phyloP scores from a whole-genome alignment of 768 basidiomycete species.

The Arthromyces matolae region DNA sequence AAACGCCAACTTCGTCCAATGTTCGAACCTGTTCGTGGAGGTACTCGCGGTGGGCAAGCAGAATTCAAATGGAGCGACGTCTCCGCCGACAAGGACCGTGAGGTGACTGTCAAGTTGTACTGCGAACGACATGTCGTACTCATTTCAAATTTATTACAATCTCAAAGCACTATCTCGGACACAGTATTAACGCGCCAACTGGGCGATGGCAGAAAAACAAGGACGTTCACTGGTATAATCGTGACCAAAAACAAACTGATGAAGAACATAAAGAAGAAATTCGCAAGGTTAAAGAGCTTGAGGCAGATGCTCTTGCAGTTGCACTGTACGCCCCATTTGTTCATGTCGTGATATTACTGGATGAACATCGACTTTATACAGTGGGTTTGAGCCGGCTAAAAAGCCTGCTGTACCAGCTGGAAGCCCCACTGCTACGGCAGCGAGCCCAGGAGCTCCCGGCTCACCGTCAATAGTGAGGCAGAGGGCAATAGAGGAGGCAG shows the following conservation, averaged over 20 bases:
- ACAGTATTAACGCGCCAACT: slow-evolving; percentile 91
- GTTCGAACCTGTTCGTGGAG: slow-evolving; percentile 85
- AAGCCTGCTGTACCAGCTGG: slow-evolving; percentile 28
- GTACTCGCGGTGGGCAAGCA: slow-evolving; percentile 88
- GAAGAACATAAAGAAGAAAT: slow-evolving; percentile 69
- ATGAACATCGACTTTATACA: slow-evolving; percentile 25
- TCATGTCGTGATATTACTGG: background rate
- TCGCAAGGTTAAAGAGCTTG: slow-evolving; percentile 75
- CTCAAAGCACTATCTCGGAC: slow-evolving; percentile 88
- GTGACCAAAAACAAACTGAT: slow-evolving; percentile 47
- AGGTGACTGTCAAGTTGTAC: too few species aligned
- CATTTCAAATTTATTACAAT: background rate
- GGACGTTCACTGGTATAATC: slow-evolving; percentile 92
- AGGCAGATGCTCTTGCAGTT: slow-evolving; percentile 81
- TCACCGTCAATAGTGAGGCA: slow-evolving; percentile 9
- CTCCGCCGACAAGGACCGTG: slow-evolving; percentile 89
- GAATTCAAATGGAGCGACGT: slow-evolving; percentile 92
- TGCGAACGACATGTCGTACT: too few species aligned
- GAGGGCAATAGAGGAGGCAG: slow-evolving; percentile 16
- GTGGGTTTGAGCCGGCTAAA: slow-evolving; percentile 67
- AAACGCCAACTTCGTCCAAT: slow-evolving; percentile 30
- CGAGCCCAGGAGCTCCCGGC: background rate
- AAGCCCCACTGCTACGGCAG: slow-evolving; percentile 15
- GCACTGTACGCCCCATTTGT: slow-evolving; percentile 63
- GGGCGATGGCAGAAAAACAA: slow-evolving; percentile 98